Evolutionary conservation across 257 asterid species (phyloP), one percentile per base, ranked within the genome.

Genomic region (Thymus mandschuricus): DNA sequence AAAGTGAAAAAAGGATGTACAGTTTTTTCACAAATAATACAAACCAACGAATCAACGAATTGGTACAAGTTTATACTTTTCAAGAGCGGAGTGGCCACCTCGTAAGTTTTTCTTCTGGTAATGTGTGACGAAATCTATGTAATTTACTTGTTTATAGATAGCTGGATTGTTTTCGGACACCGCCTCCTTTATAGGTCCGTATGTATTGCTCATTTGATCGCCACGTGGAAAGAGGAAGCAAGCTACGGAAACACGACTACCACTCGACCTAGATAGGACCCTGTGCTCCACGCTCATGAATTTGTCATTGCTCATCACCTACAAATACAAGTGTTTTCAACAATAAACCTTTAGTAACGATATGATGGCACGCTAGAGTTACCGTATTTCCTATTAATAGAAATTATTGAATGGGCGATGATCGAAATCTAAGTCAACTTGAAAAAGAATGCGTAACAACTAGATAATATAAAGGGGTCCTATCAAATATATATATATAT

Each of bases 281-380:
- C 94, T 75, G 30, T 88, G 97, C 81, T 85, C 91, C 76, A 81
- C 93, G 1, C 97, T 90, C 85, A 78, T 83, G 81, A 90, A 90
- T 74, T 82, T 83, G 86, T 90, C 96, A 51, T 88, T 90, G 2
- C 81, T 80, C 27, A 90, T 77, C 31, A 51, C 57, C 57, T 51
- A 15, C 57, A 44, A 7, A 44, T 44, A 44, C 12, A 44, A 3
- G 6, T 38, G 6, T 44, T 3, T 10, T 44, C 49, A 44, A 44
- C 8, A 21, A 21, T 21, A 21, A 21, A 21, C 21, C 21, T 21
- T 21, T 21, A 21, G 21, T 21, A 21, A 21, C 21, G 21, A 21
- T 21, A 21, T 21, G 21, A 21, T 21, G 21, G 21, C 21, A 21
- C 21, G 21, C 21, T 21, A 21, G 21, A 21, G 21, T 21, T 21